Base-by-base conservation (phyloP, 1,284 basidiomycete species). In the Ceratobasidium sp. region DNA sequence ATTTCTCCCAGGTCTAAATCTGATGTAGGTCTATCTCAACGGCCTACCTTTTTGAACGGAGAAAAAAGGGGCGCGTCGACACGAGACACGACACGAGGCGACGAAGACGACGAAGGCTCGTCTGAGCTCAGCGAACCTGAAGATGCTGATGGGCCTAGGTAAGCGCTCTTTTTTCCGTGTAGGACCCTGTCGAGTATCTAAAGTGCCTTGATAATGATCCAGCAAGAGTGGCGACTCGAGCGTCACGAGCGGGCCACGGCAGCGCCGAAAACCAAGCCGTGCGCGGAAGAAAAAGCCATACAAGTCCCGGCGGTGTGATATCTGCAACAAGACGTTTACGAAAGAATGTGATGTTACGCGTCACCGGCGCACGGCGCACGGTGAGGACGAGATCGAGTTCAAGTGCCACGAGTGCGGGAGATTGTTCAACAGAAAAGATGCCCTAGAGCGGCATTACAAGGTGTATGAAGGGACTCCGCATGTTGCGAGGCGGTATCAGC, bases 281-380 rank as follows among this genome's bases (percentile, higher is more conserved):
- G 43, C 68, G 7, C 68, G 68, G 1, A 71, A 71, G 31, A 71
- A 71, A 34, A 71, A 71, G 43, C 68, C 68, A 6, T 71, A 71
- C 68, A 71, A 71, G 56, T 71, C 68, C 22, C 68, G 68, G 13
- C 68, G 68, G 43, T 71, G 68, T 19, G 68, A 71, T 39, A 71
- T 71, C 24, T 71, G 68, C 68, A 71, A 71, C 68, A 71, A 71
- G 68, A 71, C 68, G 56, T 71, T 71, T 29, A 71, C 68, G 9
- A 71, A 71, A 49, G 68, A 71, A 56, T 71, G 68, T 37, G 68
- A 71, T 58, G 68, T 71, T 6, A 71, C 68, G 5, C 54, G 68
- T 11, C 68, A 71, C 41, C 68, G 68, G 11, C 68, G 68, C 24
- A 71, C 68, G 27, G 68, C 68, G 27, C 68, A 71, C 31, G 68